Base-by-base conservation (phyloP, 805 yeast species). In the Pichia nanzhaoensis region DNA sequence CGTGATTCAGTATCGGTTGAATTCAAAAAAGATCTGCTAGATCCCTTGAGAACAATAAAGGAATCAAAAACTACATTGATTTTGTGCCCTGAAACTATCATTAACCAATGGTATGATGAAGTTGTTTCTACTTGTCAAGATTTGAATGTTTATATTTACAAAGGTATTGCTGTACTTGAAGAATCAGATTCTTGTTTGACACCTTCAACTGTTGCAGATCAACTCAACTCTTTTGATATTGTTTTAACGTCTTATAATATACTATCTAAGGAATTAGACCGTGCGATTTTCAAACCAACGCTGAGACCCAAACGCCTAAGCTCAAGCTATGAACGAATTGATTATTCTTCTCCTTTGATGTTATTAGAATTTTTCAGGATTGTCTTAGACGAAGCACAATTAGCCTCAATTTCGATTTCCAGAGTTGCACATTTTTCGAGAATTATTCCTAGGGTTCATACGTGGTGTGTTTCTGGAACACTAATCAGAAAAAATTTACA, bases 391-490 rank as follows among this genome's bases (percentile, higher is more conserved):
- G 99, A 93, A 61, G 98, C 87, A 1, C 99, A 93, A 64, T 85
- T 90, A 90, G 84, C 93, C 3, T 80, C 87, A 7, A 73, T 76
- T 3, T 82, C 82, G 19, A 71, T 78, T 3, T 77, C 91, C 0
- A 77, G 84, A 42, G 87, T 93, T 1, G 88, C 95, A 18, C 79
- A 76, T 46, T 85, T 89, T 46, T 88, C 96, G 0, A 70, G 84
- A 2, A 66, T 85, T 32, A 76, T 93, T 21, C 91, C 96, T 4
- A 70, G 96, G 42, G 75, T 78, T 38, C 97, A 93, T 64, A 80
- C 96, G 0, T 93, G 98, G 98, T 97, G 95, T 14, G 96, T 90
- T 0, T 86, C 96, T 1, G 99, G 99, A 6, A 93, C 99, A 0
- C 95, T 97, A 0, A 82, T 89, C 14, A 79, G 81, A 51, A 75